Percentiles rank a stretch among this genome's conserved stretches.
Conservation (phyloP, 106 monocot genomes). For the Dendrobium huoshanense region DNA sequence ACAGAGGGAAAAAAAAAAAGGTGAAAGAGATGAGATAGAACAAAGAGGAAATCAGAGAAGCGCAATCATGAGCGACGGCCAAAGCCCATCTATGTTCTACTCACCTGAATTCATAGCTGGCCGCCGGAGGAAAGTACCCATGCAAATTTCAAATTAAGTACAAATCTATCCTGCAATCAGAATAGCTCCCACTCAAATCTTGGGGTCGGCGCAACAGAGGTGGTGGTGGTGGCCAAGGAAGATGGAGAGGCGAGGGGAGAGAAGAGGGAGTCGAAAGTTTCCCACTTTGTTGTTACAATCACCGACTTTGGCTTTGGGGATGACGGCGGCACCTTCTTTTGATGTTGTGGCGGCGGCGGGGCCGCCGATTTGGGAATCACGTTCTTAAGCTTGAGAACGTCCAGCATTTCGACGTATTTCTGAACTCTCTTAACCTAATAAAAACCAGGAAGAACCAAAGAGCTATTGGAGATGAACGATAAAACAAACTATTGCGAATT, state of each 20-base stretch:
- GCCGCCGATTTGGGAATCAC: not conserved
- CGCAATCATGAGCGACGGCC: not conserved
- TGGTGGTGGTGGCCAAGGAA: constrained; percentile 22
- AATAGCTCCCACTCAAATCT: constrained; percentile 80
- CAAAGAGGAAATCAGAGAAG: not conserved
- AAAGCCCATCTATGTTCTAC: not conserved
- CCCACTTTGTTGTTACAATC: constrained; percentile 40
- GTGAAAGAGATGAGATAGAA: not conserved
- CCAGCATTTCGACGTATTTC: constrained; percentile 77
- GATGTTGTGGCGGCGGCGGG: not conserved
- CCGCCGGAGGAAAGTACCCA: not conserved
- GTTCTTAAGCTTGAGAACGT: constrained; percentile 65
- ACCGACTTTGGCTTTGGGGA: constrained; percentile 10
- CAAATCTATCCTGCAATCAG: constrained; percentile 16
- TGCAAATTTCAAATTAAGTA: not conserved
- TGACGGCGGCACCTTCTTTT: constrained; percentile 11
- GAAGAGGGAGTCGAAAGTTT: constrained; percentile 64
- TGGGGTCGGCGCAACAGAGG: constrained; percentile 27
- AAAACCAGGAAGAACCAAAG: not conserved
- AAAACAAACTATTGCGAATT: not conserved
- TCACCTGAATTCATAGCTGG: constrained; percentile 2
- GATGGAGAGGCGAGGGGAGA: constrained; percentile 8
- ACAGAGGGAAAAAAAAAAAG: not conserved
- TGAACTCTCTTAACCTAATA: constrained; percentile 71
- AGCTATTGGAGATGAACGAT: not conserved